Evolutionary conservation across 1,284 basidiomycete genomes (phyloP).

Genomic region (Pascua sp.): DNA sequence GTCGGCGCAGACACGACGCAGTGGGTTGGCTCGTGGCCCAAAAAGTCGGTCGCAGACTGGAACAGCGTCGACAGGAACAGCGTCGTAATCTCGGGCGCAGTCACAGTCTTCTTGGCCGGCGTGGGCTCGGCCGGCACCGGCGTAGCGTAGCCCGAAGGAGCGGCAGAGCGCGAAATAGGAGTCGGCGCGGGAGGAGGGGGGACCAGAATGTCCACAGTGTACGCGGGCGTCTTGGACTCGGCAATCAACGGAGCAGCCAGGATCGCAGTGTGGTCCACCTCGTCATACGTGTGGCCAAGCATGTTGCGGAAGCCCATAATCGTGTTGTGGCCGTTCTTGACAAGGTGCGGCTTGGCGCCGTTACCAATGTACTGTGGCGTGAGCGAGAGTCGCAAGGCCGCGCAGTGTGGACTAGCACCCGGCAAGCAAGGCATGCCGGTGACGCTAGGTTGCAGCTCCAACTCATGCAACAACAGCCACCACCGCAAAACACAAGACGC

Average conservation of each 20-base stretch:
- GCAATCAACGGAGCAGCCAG: slow-evolving; percentile 58
- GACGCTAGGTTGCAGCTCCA: not conserved
- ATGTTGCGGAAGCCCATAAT: slow-evolving; percentile 92
- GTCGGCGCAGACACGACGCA: slow-evolving; percentile 81
- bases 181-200: slow-evolving; percentile 65
- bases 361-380: slow-evolving; percentile 82
- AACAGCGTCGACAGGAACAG: slow-evolving; percentile 83
- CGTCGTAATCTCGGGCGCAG: slow-evolving; percentile 77
- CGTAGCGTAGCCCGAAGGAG: slow-evolving; percentile 64
- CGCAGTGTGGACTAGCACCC: not conserved
- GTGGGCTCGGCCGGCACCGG: slow-evolving; percentile 70
- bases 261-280: slow-evolving; percentile 51
- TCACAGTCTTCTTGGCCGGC: slow-evolving; percentile 69
- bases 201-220: slow-evolving; percentile 77
- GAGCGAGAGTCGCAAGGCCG: not conserved
- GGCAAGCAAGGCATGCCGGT: too few species aligned
- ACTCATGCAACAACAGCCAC: not conserved
- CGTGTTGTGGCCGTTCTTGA: slow-evolving; percentile 92
- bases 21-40: slow-evolving; percentile 72
- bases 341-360: slow-evolving; percentile 89
- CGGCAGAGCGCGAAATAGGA: slow-evolving; percentile 46
- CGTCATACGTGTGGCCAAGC: slow-evolving; percentile 72
- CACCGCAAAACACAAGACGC: slow-evolving; percentile 48
- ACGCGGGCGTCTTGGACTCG: slow-evolving; percentile 71
- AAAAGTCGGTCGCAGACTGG: slow-evolving; percentile 85